Evolutionary conservation across 257 asterid species (phyloP), one percentile per base, ranked within the genome.

Genomic region (Coffea eugenioides): DNA sequence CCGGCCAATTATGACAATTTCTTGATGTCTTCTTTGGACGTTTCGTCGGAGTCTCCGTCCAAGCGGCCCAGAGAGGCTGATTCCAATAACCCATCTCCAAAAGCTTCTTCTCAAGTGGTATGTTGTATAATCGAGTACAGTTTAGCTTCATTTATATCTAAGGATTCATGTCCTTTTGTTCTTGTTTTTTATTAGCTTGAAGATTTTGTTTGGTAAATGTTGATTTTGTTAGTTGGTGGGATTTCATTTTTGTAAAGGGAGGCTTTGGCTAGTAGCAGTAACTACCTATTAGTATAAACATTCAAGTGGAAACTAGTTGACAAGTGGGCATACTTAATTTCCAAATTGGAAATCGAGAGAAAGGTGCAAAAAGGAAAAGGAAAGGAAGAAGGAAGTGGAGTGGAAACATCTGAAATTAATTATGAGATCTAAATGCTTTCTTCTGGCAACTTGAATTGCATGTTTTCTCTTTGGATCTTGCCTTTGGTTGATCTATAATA

Each of bases 41-140:
- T 57, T 6, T 23, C 66, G 61, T 76, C 88, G 78, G 83, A 61
- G 36, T 62, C 92, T 41, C 79, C 81, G 59, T 52, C 75, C 16
- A 94, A 94, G 87, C 93, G 97, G 70, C 82, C 90, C 1, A 86
- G 93, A 18, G 96, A 90, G 74, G 87, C 82, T 27, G 92, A 88
- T 87, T 87, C 90, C 69, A 89, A 87, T 57, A 82, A 77, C 75
- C 80, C 82, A 49, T 79, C 91, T 21, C 82, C 85, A 21, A 83
- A 87, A 66, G 82, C 84, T 72, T 77, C 89, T 8, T 71, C 93
- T 25, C 81, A 83, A 41, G 74, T 87, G 91, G 94, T 88, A 90
- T 70, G 88, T 62, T 34, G 11, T 25, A 25, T n/a, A 36, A 13
- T 52, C 18, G 15, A 27, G 45, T 16, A 46, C 57, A 16, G n/a